Conservation (phyloP, 108 stramenopile genomes). For the Cyclotella baltica region DNA sequence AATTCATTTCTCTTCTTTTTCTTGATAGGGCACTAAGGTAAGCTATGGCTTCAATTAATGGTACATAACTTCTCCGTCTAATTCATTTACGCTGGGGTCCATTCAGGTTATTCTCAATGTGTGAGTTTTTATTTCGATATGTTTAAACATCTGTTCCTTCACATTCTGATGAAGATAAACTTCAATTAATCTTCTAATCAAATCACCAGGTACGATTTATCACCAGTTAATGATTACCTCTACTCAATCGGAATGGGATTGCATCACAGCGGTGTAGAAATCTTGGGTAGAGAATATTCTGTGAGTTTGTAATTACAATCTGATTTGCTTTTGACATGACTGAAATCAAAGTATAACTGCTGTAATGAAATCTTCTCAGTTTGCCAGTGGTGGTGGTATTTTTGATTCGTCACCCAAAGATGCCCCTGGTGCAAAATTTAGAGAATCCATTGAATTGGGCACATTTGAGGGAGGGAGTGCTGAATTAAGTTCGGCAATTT, state of each 20-base stretch:
- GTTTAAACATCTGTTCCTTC: no score
- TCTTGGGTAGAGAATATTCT: slow-evolving; percentile 80
- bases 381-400: slow-evolving; percentile 83
- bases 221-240: slow-evolving; percentile 76
- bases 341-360: background rate
- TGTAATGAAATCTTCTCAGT: slow-evolving; percentile 18
- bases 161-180: no score
- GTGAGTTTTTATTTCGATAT: slow-evolving; percentile 13
- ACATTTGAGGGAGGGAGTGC: slow-evolving; percentile 75
- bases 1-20: background rate
- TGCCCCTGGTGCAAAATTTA: slow-evolving; percentile 66
- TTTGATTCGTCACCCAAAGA: slow-evolving; percentile 73
- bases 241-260: slow-evolving; percentile 82
- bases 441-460: slow-evolving; percentile 79
- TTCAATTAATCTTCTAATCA: background rate
- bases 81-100: background rate
- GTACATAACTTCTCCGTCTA: background rate
- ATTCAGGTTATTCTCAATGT: slow-evolving; percentile 26
- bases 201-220: slow-evolving; percentile 72
- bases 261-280: slow-evolving; percentile 91
- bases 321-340: background rate
- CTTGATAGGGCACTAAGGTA: slow-evolving; percentile 68
- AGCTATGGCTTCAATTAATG: background rate
- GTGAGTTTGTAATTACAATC: slow-evolving; percentile 3
- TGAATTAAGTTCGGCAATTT: slow-evolving; percentile 74